phyloP scores from a whole-genome alignment of 1,284 basidiomycete genomes.

The Heliocybe sulcata region DNA sequence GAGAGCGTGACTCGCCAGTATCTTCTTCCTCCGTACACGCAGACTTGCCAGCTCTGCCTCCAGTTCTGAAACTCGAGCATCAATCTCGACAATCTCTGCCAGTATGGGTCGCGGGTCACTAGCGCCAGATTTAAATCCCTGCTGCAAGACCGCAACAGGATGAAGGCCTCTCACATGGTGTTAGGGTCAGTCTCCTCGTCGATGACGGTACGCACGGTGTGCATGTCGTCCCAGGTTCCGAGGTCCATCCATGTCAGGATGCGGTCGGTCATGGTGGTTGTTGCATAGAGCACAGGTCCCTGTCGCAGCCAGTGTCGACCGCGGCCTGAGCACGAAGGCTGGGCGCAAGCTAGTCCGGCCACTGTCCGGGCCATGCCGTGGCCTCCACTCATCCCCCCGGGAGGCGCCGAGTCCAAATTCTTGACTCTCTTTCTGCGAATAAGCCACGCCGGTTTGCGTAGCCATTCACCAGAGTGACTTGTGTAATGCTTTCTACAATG shows the following conservation, averaged over 20 bases:
- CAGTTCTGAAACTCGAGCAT: constrained; percentile 18
- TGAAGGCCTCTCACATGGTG: not conserved
- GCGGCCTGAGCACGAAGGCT: not conserved
- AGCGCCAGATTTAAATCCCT: not conserved
- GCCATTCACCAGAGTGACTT: too few species aligned
- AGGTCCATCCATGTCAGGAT: constrained; percentile 11
- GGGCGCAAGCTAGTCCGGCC: too few species aligned
- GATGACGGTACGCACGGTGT: not conserved
- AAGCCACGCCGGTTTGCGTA: too few species aligned
- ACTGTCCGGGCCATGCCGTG: too few species aligned
- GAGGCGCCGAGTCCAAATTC: too few species aligned
- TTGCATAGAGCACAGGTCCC: not conserved
- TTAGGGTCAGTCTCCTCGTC: constrained; percentile 2
- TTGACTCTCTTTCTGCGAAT: too few species aligned
- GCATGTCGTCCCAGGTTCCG: constrained; percentile 19
- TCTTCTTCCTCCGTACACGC: constrained; percentile 13
- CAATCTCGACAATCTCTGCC: constrained; percentile 18
- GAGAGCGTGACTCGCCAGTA: constrained; percentile 21
- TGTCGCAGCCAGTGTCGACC: too few species aligned
- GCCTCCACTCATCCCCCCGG: too few species aligned
- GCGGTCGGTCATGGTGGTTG: not conserved
- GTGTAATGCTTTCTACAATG: too few species aligned
- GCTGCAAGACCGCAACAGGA: not conserved
- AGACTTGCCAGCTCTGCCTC: constrained; percentile 18
- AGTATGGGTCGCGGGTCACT: constrained; percentile 18